These are phyloP conservation scores for Cytidiella melzeri DNA, from an alignment of 768 basidiomycete genomes.

Conservation along the genomic window DNA sequence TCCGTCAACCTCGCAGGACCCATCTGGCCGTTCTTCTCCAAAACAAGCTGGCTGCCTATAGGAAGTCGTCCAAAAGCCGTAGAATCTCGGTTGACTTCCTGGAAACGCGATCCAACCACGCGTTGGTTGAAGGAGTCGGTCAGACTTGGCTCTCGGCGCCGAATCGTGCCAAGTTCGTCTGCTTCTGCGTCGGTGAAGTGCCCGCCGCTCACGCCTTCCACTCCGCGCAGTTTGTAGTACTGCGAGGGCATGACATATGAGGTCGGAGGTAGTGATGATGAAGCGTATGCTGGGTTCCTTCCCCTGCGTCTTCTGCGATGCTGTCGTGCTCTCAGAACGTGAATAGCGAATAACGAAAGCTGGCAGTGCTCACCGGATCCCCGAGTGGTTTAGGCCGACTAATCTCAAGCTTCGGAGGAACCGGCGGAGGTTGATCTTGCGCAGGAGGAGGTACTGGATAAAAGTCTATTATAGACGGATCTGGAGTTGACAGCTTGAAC, in stretches of 20 bases:
- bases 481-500: conserved; percentile 67
- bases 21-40: conserved; percentile 43
- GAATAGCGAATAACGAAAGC: not conserved
- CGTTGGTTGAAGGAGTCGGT: conserved; percentile 57
- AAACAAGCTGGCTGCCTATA: conserved; percentile 49
- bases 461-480: conserved; percentile 58
- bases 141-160: conserved; percentile 34
- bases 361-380: conserved; percentile 7
- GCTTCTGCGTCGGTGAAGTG: conserved; percentile 43
- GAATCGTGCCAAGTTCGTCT: conserved; percentile 11
- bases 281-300: conserved; percentile 55
- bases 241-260: conserved; percentile 76
- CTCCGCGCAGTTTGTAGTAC: conserved; percentile 67
- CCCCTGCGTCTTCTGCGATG: conserved; percentile 42
- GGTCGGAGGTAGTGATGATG: conserved; percentile 67
- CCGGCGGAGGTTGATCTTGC: conserved; percentile 31
- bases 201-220: conserved; percentile 56
- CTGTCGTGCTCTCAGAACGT: not conserved
- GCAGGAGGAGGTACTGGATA: conserved; percentile 26
- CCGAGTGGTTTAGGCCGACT: conserved; percentile 60
- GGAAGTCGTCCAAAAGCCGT: conserved; percentile 51
- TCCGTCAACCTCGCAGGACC: conserved; percentile 12
- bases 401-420: conserved; percentile 47
- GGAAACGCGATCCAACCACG: conserved; percentile 62
- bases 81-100: conserved; percentile 64